These are phyloP conservation scores for Blastobotrys illinoisensis DNA, from an alignment of 1,139 yeast species.

Conservation along the genomic window DNA sequence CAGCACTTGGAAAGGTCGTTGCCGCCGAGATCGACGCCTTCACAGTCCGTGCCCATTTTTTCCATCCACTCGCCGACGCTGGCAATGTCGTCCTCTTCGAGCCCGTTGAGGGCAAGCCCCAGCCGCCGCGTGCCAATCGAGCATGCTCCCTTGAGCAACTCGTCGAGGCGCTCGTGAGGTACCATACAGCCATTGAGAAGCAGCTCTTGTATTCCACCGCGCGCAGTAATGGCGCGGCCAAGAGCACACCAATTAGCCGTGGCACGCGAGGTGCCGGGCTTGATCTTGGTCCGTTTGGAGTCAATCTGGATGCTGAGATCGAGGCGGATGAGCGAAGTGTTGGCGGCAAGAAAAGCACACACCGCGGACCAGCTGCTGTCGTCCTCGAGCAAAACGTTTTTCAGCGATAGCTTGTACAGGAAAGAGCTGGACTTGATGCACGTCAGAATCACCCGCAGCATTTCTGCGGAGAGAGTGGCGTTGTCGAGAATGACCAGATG, in stretches of 20 bases:
- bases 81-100: slow-evolving; percentile 51
- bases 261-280: slow-evolving; percentile 41
- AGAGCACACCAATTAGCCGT: slow-evolving; percentile 75
- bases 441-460: slow-evolving; percentile 65
- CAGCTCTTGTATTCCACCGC: slow-evolving; percentile 79
- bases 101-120: slow-evolving; percentile 71
- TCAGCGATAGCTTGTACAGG: slow-evolving; percentile 65
- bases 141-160: slow-evolving; percentile 53
- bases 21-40: slow-evolving; percentile 82
- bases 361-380: slow-evolving; percentile 65
- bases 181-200: slow-evolving; percentile 76
- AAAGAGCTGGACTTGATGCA: slow-evolving; percentile 53
- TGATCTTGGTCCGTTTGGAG: slow-evolving; percentile 10
- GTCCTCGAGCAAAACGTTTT: slow-evolving; percentile 68
- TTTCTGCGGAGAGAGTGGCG: slow-evolving; percentile 71
- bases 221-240: slow-evolving; percentile 47
- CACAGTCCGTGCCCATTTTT: slow-evolving; percentile 47
- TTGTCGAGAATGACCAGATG: slow-evolving; percentile 76
- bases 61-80: slow-evolving; percentile 61
- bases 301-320: slow-evolving; percentile 44
- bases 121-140: slow-evolving; percentile 53
- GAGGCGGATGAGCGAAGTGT: slow-evolving; percentile 54
- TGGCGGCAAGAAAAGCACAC: slow-evolving; percentile 63
- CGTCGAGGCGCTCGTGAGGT: slow-evolving; percentile 39
- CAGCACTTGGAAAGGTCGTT: slow-evolving; percentile 56